Evolutionary conservation across 108 stramenopile genomes (phyloP), one percentile per base, ranked within the genome.

Genomic region (Nitzschia inconspicua): DNA sequence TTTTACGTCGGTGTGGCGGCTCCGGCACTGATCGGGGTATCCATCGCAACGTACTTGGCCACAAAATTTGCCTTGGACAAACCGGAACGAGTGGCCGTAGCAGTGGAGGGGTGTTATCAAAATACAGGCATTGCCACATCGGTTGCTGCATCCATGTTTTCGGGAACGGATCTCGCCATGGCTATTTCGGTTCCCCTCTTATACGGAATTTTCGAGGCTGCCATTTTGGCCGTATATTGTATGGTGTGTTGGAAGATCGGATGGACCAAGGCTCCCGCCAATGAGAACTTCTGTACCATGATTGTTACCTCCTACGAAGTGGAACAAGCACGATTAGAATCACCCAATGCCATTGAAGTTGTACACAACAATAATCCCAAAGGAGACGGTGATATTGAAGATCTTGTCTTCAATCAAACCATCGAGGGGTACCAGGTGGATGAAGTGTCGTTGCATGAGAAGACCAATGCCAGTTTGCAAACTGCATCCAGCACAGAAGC

Each of bases 71-170:
- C 68, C 10, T 50, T 91, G 58, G 70, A 82, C 4, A 91, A 91
- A 68, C 93, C 93, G 3, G 93, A 94, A 55, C 71, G 93, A 49
- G 86, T 91, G 54, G 79, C 93, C 32, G 76, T 94, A 9, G 68
- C 85, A 10, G 74, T 94, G 1, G 93, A 94, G 61, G 82, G 79
- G 49, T 87, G 88, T 57, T 91, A 91, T 60, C 93, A 94, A 80
- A 94, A 94, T 70, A 83, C 86, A 2, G 89, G 86, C 30, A 91
- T 73, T 57, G 89, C 89, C 59, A 85, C 86, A 9, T 79, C 80
- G 25, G 84, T 91, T 13, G 86, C 86, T n/a, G 69, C 86, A 13
- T 69, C 76, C 42, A 91, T 91, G 86, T 91, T 87, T 57, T n/a
- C 25, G 11, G 66, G 66, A 39, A 42, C 35, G 3, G 48, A 78